phyloP scores from a whole-genome alignment of 192 early-diverging fungal species.

The Pecoramyces ruminantium region DNA sequence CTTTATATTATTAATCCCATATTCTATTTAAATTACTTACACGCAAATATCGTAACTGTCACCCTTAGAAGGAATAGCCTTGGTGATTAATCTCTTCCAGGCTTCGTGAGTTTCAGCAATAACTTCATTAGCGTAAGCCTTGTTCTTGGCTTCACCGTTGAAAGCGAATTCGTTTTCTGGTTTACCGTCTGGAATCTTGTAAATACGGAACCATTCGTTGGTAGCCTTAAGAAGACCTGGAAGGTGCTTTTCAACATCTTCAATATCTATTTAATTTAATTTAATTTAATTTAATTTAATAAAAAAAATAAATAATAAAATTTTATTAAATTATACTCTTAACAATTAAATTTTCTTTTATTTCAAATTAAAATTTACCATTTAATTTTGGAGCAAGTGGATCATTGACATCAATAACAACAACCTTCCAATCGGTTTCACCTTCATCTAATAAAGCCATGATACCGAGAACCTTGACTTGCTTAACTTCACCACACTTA shows the following conservation, averaged over 20 bases:
- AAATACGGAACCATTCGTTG: slow-evolving; percentile 99
- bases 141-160: slow-evolving; percentile 54
- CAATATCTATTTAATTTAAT: slow-evolving; percentile 56
- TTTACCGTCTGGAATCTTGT: slow-evolving; percentile 99
- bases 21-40: no score
- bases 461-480: slow-evolving; percentile 95
- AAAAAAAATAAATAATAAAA: no score
- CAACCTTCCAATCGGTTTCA: slow-evolving; percentile 99
- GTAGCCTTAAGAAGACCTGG: slow-evolving; percentile 90
- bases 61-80: slow-evolving; percentile 33
- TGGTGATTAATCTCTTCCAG: slow-evolving; percentile 69
- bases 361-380: slow-evolving; percentile 16
- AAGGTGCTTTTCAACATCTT: slow-evolving; percentile 94
- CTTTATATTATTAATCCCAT: no score
- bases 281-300: no score
- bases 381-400: slow-evolving; percentile 92
- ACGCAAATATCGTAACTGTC: slow-evolving; percentile 58
- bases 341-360: no score
- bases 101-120: slow-evolving; percentile 86
- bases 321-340: no score
- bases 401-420: slow-evolving; percentile 95
- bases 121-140: slow-evolving; percentile 73
- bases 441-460: slow-evolving; percentile 98
- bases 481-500: slow-evolving; percentile 88
- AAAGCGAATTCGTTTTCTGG: slow-evolving; percentile 99